Evolutionary conservation across 2,329 filamentous ascomycete genomes (phyloP).

Genomic region (Pseudogymnoascus sp.): DNA sequence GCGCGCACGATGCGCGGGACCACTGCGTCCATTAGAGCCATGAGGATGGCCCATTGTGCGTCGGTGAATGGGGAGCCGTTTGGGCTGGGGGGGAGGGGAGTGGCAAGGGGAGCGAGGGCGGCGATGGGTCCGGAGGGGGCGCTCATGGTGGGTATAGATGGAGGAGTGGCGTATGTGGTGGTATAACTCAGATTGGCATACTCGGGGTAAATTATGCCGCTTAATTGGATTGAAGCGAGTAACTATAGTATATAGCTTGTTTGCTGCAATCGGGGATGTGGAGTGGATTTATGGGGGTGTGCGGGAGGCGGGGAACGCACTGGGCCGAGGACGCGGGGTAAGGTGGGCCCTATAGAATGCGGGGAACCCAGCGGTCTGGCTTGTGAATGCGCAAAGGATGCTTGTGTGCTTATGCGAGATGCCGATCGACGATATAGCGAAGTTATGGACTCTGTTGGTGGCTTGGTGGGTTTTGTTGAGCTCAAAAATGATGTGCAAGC

Average conservation of each 20-base stretch:
- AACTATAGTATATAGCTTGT: neutral
- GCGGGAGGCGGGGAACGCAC: neutral
- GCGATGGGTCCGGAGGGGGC: neutral
- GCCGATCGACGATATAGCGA: neutral
- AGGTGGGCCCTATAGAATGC: neutral
- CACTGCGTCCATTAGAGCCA: slow-evolving; percentile 49
- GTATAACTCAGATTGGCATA: neutral
- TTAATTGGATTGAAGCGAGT: neutral
- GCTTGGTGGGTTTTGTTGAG: neutral
- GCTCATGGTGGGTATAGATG: neutral
- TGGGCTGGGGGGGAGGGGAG: neutral
- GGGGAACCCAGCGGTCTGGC: neutral
- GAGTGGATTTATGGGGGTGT: neutral
- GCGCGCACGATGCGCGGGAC: slow-evolving; percentile 48
- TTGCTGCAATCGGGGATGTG: neutral
- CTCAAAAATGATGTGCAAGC: neutral
- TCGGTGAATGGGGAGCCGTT: slow-evolving; percentile 30
- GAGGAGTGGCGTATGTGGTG: neutral
- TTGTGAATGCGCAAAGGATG: neutral
- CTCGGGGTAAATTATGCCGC: neutral
- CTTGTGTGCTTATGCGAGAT: neutral
- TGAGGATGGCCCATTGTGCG: slow-evolving; percentile 47
- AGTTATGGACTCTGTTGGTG: neutral
- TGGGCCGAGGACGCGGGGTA: neutral
- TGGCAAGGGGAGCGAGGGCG: neutral